Evolutionary conservation across 345 rosid species (phyloP).

Genomic region (Heritiera littoralis): DNA sequence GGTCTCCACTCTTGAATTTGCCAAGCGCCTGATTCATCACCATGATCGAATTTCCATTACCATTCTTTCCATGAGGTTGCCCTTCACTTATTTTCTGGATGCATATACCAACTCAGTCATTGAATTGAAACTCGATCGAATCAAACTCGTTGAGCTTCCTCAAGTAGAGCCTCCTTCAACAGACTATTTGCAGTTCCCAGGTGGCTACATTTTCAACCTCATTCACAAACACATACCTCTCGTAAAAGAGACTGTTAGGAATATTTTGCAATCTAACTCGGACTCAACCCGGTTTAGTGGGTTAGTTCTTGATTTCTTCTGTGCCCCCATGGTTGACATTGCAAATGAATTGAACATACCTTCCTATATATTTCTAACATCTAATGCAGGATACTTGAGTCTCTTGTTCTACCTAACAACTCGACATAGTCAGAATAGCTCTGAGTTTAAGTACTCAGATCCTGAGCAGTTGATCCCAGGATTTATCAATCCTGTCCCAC

Average conservation of each 20-base stretch:
- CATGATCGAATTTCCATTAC: constrained; percentile 37
- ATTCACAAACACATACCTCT: constrained; percentile 17
- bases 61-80: constrained; percentile 27
- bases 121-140: constrained; percentile 25
- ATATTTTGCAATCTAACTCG: neutral
- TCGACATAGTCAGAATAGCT: constrained; percentile 26
- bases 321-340: constrained; percentile 39
- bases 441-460: constrained; percentile 24
- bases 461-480: constrained; percentile 31
- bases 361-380: neutral
- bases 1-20: constrained; percentile 46
- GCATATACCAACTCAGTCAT: constrained; percentile 16
- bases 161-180: constrained; percentile 27
- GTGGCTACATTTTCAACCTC: neutral
- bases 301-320: constrained; percentile 41
- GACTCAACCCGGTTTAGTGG: too few species aligned
- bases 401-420: constrained; percentile 39
- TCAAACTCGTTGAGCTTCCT: constrained; percentile 37
- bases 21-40: constrained; percentile 37
- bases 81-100: neutral
- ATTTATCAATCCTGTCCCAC: constrained; percentile 37
- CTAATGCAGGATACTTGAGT: constrained; percentile 34
- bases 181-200: constrained; percentile 22
- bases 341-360: constrained; percentile 30
- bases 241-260: neutral